A percentile compares a stretch with the other conserved stretches of the same genome.
phyloP scores from a whole-genome alignment of 176 grass and related monocot species.

The Avena atlantica region DNA sequence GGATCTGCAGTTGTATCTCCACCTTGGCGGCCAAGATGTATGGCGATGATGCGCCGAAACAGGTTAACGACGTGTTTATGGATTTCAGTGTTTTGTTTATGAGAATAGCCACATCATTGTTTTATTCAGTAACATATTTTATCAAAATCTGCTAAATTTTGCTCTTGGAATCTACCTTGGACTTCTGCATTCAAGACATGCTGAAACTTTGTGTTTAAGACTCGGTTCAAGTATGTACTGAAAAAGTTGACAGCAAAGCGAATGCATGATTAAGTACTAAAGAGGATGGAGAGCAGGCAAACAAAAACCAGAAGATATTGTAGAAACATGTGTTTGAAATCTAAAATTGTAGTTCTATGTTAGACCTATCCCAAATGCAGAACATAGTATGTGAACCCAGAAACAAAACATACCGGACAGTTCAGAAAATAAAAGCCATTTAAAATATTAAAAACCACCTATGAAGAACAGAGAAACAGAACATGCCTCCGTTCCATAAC shows the following conservation, averaged over 20 bases:
- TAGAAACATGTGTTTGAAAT: neutral
- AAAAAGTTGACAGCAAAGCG: too few species aligned
- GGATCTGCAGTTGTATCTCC: neutral
- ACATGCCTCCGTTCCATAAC: neutral
- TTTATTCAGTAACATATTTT: neutral
- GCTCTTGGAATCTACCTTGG: neutral
- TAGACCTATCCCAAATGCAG: neutral
- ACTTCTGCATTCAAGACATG: too few species aligned
- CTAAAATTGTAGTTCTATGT: neutral
- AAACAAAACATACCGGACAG: neutral
- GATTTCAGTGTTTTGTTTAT: neutral
- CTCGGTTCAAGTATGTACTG: too few species aligned
- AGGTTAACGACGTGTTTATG: neutral
- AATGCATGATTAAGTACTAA: too few species aligned
- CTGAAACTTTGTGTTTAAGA: too few species aligned
- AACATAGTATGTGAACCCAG: neutral
- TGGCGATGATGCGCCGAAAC: neutral
- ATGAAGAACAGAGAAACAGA: neutral
- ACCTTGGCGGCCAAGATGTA: neutral
- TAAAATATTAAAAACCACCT: too few species aligned
- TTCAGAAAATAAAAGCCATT: neutral
- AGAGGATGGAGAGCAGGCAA: neutral
- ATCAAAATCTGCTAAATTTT: neutral
- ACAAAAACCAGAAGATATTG: neutral
- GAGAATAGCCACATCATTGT: neutral